These are phyloP conservation scores for Austroboletus festivus DNA, from an alignment of 768 basidiomycete species.

Conservation along the genomic window DNA sequence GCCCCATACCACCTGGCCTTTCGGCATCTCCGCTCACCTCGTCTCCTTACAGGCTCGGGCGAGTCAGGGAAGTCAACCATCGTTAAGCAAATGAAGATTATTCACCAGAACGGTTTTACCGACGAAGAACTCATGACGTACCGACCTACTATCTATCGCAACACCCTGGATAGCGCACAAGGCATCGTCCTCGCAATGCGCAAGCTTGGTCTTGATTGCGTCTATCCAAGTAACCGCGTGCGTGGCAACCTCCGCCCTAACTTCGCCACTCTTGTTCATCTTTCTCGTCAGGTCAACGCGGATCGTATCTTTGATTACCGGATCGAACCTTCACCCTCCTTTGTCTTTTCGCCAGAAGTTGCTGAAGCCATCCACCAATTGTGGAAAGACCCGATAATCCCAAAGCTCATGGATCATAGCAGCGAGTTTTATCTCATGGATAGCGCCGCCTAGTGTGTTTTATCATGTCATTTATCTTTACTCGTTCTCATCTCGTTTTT, in stretches of 20 bases:
- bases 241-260: neutral
- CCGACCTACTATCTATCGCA: slow-evolving; percentile 76
- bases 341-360: slow-evolving; percentile 57
- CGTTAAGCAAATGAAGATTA: slow-evolving; percentile 99
- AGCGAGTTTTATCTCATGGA: slow-evolving; percentile 94
- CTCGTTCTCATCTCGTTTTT: neutral
- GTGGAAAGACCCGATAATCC: slow-evolving; percentile 66
- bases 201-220: slow-evolving; percentile 79
- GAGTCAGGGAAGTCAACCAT: slow-evolving; percentile 95
- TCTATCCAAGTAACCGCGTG: slow-evolving; percentile 60
- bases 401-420: slow-evolving; percentile 49
- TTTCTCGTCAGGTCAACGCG: slow-evolving; percentile 38
- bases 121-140: slow-evolving; percentile 72
- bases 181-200: slow-evolving; percentile 82
- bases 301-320: slow-evolving; percentile 63
- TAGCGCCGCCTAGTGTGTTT: slow-evolving; percentile 79
- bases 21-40: neutral
- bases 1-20: neutral
- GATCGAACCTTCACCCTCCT: slow-evolving; percentile 38
- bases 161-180: slow-evolving; percentile 87
- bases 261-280: neutral
- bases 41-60: slow-evolving; percentile 68
- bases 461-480: neutral
- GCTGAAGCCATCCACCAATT: slow-evolving; percentile 66
- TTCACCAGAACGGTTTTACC: slow-evolving; percentile 89